Evolutionary conservation across 345 rosid genomes (phyloP).

Genomic region (Citrus australasica): DNA sequence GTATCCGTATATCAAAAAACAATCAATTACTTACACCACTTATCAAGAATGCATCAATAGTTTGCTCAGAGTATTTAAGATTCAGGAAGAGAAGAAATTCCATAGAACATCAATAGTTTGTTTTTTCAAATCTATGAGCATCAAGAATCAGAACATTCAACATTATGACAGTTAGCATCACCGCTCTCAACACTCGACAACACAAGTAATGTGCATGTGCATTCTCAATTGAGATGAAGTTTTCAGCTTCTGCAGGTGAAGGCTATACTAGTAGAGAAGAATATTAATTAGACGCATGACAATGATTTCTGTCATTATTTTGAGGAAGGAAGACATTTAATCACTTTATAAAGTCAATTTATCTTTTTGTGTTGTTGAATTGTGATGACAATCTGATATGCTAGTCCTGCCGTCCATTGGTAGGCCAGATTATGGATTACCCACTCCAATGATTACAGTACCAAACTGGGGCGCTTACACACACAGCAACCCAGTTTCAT

Average conservation of each 20-base stretch:
- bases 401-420: too few species aligned
- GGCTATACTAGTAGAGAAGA: background rate
- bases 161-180: background rate
- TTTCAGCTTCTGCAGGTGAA: background rate
- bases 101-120: background rate
- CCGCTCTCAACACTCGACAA: background rate
- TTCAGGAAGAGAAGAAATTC: background rate
- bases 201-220: background rate
- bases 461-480: background rate
- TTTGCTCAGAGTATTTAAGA: background rate
- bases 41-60: background rate
- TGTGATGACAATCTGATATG: background rate
- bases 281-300: background rate
- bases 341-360: background rate
- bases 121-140: background rate
- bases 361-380: background rate
- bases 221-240: background rate
- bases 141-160: background rate
- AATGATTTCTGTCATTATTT: background rate
- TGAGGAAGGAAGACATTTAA: background rate
- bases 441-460: background rate
- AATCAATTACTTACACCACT: background rate
- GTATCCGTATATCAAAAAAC: conserved; percentile 30
- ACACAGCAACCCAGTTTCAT: background rate
- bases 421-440: too few species aligned